Base-by-base conservation (phyloP, 2,329 filamentous ascomycete species). In the Raffaelea albimanens region DNA sequence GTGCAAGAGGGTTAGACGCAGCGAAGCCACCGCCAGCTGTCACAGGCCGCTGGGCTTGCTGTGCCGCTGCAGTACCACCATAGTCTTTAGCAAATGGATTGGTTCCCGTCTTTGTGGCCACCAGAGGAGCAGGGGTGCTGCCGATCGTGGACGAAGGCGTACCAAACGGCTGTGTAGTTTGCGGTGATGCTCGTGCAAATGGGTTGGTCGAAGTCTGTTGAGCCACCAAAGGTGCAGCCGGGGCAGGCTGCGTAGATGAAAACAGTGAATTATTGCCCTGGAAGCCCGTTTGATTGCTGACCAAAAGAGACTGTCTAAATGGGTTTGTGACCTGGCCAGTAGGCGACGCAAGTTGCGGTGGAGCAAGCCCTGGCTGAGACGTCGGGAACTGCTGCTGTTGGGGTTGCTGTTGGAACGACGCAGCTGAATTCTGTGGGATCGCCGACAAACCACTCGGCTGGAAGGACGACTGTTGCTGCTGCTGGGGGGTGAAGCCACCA, bases 281-380 rank as follows among this genome's bases (percentile, higher is more conserved):
- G 54, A 69, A 62, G 42, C 75, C 75, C 8, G 79, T 78, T 19
- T 67, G 66, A 58, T 75, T 71, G 51, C 62, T 68, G 69, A 75
- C 73, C 68, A 95, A 71, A 82, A 91, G 91, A 1, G 91, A 96
- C 60, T 89, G 85, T 39, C 93, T 78, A 77, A 98, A 98, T 0
- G 93, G 93, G 61, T 98, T 98, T 8, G 89, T 95, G 20, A 72
- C 81, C 57, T 82, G 75, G 50, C 73, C 72, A 21, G 49, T 50
- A 64, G 70, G 58, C 20, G 39, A 20, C 4, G 45, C 31, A 20
- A 31, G 39, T n/a, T n/a, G 5, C 40, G 20, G 22, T 25, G 22
- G 36, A 38, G 40, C 38, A 11, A 46, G 34, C 10, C 36, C 39
- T 10, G 44, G 18, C n/a, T 48, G 40, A 40, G 43, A 40, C 8